phyloP scores from a whole-genome alignment of 106 monocot genomes.

The Alisma plantagoaquatica region DNA sequence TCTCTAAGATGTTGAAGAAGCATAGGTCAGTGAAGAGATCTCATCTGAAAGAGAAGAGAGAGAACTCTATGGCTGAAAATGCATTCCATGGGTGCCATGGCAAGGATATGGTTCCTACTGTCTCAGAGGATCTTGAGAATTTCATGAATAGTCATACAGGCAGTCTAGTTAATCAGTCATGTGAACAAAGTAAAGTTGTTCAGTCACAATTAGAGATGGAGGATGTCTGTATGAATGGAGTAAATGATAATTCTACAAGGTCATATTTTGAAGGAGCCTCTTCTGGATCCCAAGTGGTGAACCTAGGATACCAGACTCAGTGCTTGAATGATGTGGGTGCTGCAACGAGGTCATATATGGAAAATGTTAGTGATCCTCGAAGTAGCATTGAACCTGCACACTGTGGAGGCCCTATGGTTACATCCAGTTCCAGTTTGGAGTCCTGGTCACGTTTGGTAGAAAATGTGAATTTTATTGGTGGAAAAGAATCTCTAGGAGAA shows the following conservation, averaged over 20 bases:
- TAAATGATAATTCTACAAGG: neutral
- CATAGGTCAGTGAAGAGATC: constrained; percentile 17
- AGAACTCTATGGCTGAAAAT: neutral
- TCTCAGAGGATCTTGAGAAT: neutral
- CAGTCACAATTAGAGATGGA: neutral
- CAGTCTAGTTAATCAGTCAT: neutral
- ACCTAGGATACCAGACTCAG: constrained; percentile 1
- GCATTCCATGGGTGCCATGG: constrained; percentile 1
- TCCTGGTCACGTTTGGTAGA: constrained; percentile 2
- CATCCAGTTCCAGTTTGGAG: constrained; percentile 1
- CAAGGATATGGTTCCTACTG: too few relatives aligned
- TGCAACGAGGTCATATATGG: neutral
- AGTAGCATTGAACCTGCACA: neutral
- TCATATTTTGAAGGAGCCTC: constrained; percentile 2
- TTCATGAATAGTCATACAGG: constrained; percentile 1
- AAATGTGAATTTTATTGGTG: constrained; percentile 1
- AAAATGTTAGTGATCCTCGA: neutral
- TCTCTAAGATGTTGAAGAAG: constrained; percentile 31
- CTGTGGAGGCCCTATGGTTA: constrained; percentile 3
- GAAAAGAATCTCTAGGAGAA: constrained; percentile 10
- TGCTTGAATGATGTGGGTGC: neutral
- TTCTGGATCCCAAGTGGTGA: constrained; percentile 1
- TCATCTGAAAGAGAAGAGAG: constrained; percentile 9
- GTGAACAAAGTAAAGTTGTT: neutral
- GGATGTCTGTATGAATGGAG: neutral